Evolutionary conservation across 306 rosid species (phyloP), one percentile per base, ranked within the genome.

Genomic region (Quercus aquifolioides): DNA sequence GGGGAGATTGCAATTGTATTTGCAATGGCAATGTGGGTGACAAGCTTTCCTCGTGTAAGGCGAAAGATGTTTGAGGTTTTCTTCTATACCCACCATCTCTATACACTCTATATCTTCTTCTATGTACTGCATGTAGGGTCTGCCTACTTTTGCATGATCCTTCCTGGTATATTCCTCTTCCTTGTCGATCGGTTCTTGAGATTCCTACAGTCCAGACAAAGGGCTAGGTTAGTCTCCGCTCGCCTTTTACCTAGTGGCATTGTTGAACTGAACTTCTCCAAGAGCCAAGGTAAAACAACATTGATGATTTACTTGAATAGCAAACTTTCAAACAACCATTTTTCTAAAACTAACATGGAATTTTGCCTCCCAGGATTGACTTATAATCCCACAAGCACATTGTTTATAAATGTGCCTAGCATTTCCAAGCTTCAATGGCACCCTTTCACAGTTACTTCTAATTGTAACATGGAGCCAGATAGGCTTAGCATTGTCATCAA

Each of bases 401-500:
- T 92, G 85, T 89, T 86, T 72, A 81, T 92, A 51, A 92, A 92
- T 33, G 91, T 92, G 72, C 94, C 96, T 1, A 81, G 74, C 43
- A 73, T 92, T 76, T 92, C 97, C 35, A 93, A 85, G 88, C 56
- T 91, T 70, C 96, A 93, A 28, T 93, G 97, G 96, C 97, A 93
- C 75, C 96, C 97, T 35, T 93, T 93, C 65, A 93, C 97, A 25
- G 83, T 91, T 75, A 82, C 71, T 84, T 91, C 97, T 14, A 89
- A 81, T 75, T 30, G 83, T 46, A 85, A 84, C 8, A 55, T 85
- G 91, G 96, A 93, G 75, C 41, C 85, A 21, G 79, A 87, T 54
- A 59, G 20, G 49, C 85, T 89, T 0, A 91, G 89, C 72, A 80
- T 93, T 59, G 86, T 63, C 57, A 88, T 89, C 4, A 93, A 91